Evolutionary conservation across 768 basidiomycete species (phyloP), one percentile per base, ranked within the genome.

Genomic region (Hygrocybe coccinea): DNA sequence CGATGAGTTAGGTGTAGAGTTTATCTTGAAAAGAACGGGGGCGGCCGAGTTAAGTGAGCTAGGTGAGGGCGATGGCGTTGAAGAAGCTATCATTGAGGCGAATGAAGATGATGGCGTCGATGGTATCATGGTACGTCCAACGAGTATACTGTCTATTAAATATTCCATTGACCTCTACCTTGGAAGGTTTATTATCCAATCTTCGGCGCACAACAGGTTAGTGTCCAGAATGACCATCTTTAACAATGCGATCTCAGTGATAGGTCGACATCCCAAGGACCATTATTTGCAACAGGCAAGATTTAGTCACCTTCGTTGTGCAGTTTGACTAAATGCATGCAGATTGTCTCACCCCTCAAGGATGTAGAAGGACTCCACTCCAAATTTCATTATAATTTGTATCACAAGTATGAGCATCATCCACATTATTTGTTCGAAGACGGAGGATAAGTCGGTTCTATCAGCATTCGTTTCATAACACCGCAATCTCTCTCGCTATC

Each of bases 361-460:
- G 97, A 99, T 62, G 97, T 99, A 57, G 97, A 99, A 72, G 95
- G 97, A 2, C 78, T 99, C 51, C 85, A 99, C 71, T 91, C 91
- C 76, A 95, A 95, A 67, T 98, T 97, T 68, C 89, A 93, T 65
- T 90, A 87, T 66, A 95, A 95, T 69, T 75, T 95, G 52, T 94
- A 95, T 69, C 92, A 95, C 78, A 97, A 95, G 94, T 95, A 60
- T 52, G 82, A 60, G 25, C 51, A 17, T 34, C 38, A 24, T 46
- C 22, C 19, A 25, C 21, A 6, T 50, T 52, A 8, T 35, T 21
- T 50, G 19, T n/a, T 19, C 41, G 24, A 54, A 24, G 58, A 50
- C 60, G 34, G 2, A 52, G 19, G 14, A 33, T 34, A 9, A 29
- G 12, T 44, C 39, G 52, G 36, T 15, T 22, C 35, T n/a, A 51